Evolutionary conservation across 305 asterid genomes (phyloP), one percentile per base, ranked within the genome.

Genomic region (Ajuga reptans): DNA sequence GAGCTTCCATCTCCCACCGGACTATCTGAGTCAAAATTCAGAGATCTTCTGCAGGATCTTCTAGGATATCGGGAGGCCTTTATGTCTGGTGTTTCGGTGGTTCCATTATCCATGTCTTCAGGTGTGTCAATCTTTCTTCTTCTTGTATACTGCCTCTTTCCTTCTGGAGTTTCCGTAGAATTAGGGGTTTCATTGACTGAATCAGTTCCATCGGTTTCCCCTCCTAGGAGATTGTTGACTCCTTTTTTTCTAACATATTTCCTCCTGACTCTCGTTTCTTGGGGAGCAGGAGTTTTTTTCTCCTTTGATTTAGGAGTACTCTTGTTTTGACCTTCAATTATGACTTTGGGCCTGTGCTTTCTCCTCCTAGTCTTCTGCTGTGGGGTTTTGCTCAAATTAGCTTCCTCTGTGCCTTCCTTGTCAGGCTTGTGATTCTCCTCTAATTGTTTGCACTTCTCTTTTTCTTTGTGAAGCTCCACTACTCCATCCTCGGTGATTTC

Each of bases 281-380:
- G 75, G 29, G 81, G 37, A 64, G 43, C 72, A 73, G 77, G 33
- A 62, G 84, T 71, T 61, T 76, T 87, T 52, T 72, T 77, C 11
- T 79, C 80, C 63, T 73, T 78, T 68, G 83, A 75, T 66, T 68
- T 86, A 16, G 81, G 86, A 69, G 85, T 73, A 50, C 55, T 80
- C 69, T 84, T 86, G 62, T 79, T 58, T 77, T 87, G 54, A 49
- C 89, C 87, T 78, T 89, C 96, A 58, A 76, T 77, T 47, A 93
- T 77, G 64, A 93, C 99, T 75, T 87, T 91, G 50, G 99, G 99
- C 80, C 96, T 85, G 84, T 93, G 96, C 70, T 89, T 93, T 78
- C 74, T 91, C 77, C 86, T 84, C 79, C 92, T 87, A 42, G 85
- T 75, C 79, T 85, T 93, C 75, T 68, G 87, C 67, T 80, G 95